Percentiles rank a stretch among this genome's conserved stretches.
Conservation (phyloP, 352 stramenopile genomes). For the Pythium guiyangense region DNA sequence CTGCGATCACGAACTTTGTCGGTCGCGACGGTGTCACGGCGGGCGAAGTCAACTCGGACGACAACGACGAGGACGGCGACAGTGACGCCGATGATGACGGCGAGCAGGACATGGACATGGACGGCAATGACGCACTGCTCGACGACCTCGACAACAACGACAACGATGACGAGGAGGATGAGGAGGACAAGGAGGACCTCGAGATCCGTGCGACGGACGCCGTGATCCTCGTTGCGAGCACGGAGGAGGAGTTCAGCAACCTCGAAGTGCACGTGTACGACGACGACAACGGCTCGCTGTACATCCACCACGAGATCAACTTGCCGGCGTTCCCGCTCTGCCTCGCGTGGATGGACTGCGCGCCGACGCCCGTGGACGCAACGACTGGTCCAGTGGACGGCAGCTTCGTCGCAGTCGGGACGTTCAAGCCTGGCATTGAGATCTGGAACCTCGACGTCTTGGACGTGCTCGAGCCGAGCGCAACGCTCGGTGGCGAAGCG, state of each 20-base stretch:
- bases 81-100: conserved; percentile 27
- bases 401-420: conserved; percentile 98
- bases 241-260: conserved; percentile 97
- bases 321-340: conserved; percentile 98
- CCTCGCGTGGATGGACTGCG: conserved; percentile 95
- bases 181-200: conserved; percentile 90
- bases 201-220: conserved; percentile 92
- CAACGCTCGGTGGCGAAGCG: conserved; percentile 93
- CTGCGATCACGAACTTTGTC: conserved; percentile 76
- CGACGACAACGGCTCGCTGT: conserved; percentile 94
- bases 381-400: conserved; percentile 74
- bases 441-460: conserved; percentile 99
- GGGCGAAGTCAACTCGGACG: conserved; percentile 26
- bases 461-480: conserved; percentile 96
- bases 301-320: conserved; percentile 99
- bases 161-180: conserved; percentile 61
- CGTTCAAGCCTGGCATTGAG: conserved; percentile 99
- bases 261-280: conserved; percentile 99
- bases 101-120: conserved; percentile 46
- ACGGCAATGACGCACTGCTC: conserved; percentile 17
- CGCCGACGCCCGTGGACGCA: conserved; percentile 54
- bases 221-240: conserved; percentile 95
- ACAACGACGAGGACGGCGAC: conserved; percentile 30
- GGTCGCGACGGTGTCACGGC: conserved; percentile 25
- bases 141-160: conserved; percentile 44